phyloP scores from a whole-genome alignment of 83 land plant species.

The Picea engelmannii region DNA sequence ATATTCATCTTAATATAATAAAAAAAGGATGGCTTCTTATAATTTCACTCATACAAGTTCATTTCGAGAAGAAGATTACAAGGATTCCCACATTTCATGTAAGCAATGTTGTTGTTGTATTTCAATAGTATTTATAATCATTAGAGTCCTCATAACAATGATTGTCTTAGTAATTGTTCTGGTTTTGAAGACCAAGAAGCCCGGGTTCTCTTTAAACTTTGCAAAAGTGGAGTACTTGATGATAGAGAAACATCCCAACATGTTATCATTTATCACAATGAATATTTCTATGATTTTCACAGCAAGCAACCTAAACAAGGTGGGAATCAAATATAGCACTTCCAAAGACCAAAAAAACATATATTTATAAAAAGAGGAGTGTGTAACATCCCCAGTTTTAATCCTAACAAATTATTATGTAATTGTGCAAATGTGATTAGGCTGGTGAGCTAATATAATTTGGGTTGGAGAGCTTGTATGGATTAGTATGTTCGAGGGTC shows the following conservation, averaged over 20 bases:
- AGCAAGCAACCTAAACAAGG: slow-evolving; percentile 72
- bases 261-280: slow-evolving; percentile 49
- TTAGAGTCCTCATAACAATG: slow-evolving; percentile 45
- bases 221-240: slow-evolving; percentile 58
- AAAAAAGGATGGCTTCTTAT: background rate
- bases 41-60: background rate
- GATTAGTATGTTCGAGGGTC: too few relatives aligned
- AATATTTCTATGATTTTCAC: slow-evolving; percentile 54
- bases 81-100: slow-evolving; percentile 19
- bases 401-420: too few relatives aligned
- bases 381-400: too few relatives aligned
- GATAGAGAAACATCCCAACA: slow-evolving; percentile 12
- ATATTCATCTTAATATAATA: too few relatives aligned
- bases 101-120: slow-evolving; percentile 81
- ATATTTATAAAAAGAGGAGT: too few relatives aligned
- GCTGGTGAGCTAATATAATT: too few relatives aligned
- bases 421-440: too few relatives aligned
- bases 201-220: slow-evolving; percentile 63
- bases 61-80: background rate
- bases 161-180: slow-evolving; percentile 54
- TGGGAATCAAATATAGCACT: slow-evolving; percentile 62
- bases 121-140: slow-evolving; percentile 55
- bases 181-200: slow-evolving; percentile 65
- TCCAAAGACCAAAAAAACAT: slow-evolving; percentile 13
- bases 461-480: too few relatives aligned